These are phyloP conservation scores for Chlorella sp. DNA, from an alignment of 139 green algal genomes.

Conservation along the genomic window DNA sequence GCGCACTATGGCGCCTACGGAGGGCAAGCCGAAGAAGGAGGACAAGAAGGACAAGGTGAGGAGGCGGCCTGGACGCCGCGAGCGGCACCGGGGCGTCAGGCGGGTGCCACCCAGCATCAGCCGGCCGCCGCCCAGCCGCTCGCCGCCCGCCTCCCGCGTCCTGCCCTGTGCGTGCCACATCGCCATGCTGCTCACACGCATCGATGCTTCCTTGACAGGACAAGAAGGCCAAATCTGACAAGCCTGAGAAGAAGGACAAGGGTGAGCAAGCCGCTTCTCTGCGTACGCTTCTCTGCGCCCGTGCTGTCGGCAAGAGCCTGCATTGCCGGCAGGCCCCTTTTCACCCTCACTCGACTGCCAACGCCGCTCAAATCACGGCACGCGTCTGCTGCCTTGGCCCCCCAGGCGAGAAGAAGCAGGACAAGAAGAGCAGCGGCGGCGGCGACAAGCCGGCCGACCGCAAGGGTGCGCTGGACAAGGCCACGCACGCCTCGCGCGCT, in stretches of 20 bases:
- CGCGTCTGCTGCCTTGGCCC: neutral
- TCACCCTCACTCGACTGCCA: too few relatives aligned
- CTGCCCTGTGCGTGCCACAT: too few relatives aligned
- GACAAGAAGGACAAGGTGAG: conserved; percentile 20
- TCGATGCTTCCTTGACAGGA: too few relatives aligned
- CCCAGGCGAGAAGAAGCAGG: conserved; percentile 56
- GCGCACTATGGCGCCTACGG: conserved; percentile 18
- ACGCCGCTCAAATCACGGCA: too few relatives aligned
- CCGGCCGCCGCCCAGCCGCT: neutral
- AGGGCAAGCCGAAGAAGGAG: conserved; percentile 14
- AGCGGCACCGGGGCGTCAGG: neutral
- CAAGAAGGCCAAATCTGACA: conserved; percentile 59
- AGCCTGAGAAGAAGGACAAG: conserved; percentile 57
- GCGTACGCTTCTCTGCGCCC: too few relatives aligned
- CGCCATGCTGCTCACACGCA: too few relatives aligned
- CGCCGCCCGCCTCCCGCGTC: neutral
- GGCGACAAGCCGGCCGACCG: conserved; percentile 22
- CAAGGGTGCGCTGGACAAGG: conserved; percentile 31
- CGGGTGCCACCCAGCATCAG: neutral
- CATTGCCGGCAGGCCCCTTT: too few relatives aligned
- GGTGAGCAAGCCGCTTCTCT: too few relatives aligned
- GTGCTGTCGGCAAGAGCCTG: too few relatives aligned
- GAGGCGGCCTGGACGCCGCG: too few relatives aligned
- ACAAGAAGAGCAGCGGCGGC: conserved; percentile 46
- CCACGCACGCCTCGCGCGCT: conserved; percentile 33